Conservation (phyloP, 1,284 basidiomycete genomes). For the Somion occarium region DNA sequence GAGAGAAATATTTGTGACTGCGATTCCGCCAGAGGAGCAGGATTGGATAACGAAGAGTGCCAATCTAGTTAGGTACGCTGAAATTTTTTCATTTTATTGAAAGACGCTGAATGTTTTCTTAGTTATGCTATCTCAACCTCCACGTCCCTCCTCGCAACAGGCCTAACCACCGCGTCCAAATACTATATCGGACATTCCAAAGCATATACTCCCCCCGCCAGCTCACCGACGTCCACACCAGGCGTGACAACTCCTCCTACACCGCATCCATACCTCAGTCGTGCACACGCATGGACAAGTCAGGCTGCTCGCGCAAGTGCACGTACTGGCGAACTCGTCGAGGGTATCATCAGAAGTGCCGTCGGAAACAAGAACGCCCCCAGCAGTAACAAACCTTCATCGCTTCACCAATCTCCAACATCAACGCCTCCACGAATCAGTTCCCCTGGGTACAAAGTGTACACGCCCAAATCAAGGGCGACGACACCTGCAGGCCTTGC, state of each 20-base stretch:
- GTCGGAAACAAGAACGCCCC: slow-evolving; percentile 21
- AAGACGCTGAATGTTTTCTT: slow-evolving; percentile 3
- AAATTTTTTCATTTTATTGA: not conserved
- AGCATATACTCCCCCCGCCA: slow-evolving; percentile 35
- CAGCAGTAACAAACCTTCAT: slow-evolving; percentile 6
- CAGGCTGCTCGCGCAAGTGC: slow-evolving; percentile 64
- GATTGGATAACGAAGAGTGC: slow-evolving; percentile 74
- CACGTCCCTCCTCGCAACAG: slow-evolving; percentile 58
- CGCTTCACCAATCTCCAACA: too few relatives aligned
- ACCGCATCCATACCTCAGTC: slow-evolving; percentile 42
- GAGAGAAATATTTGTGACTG: slow-evolving; percentile 50
- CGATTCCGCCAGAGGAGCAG: slow-evolving; percentile 62
- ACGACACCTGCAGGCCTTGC: slow-evolving; percentile 4
- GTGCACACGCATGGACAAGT: slow-evolving; percentile 60
- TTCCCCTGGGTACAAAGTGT: not conserved
- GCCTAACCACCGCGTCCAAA: slow-evolving; percentile 58
- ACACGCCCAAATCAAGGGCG: not conserved
- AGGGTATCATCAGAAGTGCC: slow-evolving; percentile 53
- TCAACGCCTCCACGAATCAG: not conserved
- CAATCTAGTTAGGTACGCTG: slow-evolving; percentile 56
- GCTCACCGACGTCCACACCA: slow-evolving; percentile 24
- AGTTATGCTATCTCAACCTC: slow-evolving; percentile 69
- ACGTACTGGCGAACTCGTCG: slow-evolving; percentile 59
- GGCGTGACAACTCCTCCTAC: slow-evolving; percentile 17
- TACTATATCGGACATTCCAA: slow-evolving; percentile 58